Base-by-base conservation (phyloP, 1,284 basidiomycete species). In the Cutaneotrichosporon curvatum region DNA sequence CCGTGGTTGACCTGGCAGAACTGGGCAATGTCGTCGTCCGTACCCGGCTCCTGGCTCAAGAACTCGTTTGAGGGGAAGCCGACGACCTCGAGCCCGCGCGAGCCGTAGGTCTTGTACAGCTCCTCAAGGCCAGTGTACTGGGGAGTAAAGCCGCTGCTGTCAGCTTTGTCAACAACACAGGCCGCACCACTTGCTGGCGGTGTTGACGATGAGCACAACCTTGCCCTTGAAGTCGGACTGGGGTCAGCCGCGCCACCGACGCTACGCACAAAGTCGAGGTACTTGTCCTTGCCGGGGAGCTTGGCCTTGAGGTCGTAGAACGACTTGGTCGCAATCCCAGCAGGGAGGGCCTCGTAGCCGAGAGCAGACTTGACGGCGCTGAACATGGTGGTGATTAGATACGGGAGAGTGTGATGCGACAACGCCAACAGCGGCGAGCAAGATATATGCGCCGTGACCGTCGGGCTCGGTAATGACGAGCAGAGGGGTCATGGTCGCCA, bases 1-100 rank as follows among this genome's bases (percentile, higher is more conserved):
- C 85, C 85, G 62, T 88, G 82, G 74, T 89, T 89, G 55, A 79
- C 62, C 61, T 81, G 65, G 57, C 69, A 71, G 60, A 71, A 72
- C 35, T 62, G 75, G 18, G 75, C 75, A 57, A 91, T 84, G 43
- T 78, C 77, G 18, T 75, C 77, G 60, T 89, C 86, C 22, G 78
- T 76, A 19, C 78, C 83, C 1, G 86, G 86, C 62, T 91, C 87
- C 72, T 90, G 86, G 40, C 22, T 20, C 38, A 39, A 59, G 61
- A 74, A 72, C 63, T 78, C 73, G 58, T 76, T 74, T 48, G 70
- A 73, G 10, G 75, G 75, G 69, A 75, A 76, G 18, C 74, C 74
- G 23, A 75, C 45, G 33, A 77, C 63, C 41, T 70, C 69, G 20
- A 78, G 58, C 9, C 76, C 76, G 48, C 71, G 58, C 40, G 73